Evolutionary conservation across 2,329 filamentous ascomycete genomes (phyloP), one percentile per base, ranked within the genome.

Genomic region (Verticillium nubilum): DNA sequence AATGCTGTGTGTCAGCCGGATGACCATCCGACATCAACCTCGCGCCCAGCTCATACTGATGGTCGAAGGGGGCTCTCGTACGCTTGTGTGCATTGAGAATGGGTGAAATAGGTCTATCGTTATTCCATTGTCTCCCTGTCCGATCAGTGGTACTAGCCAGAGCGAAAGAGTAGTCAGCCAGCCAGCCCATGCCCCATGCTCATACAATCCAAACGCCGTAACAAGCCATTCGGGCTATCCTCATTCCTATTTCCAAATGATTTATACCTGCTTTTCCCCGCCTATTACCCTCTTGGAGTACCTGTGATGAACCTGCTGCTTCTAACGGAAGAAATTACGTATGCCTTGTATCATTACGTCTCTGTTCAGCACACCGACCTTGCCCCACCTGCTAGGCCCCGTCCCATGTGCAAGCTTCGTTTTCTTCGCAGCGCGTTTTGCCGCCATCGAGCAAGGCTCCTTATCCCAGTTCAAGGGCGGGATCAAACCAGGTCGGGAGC

Each of bases 281-380:
- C 10, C 52, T n/a, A 12, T n/a, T n/a, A 7, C 25, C 25, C 25
- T 9, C 52, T 23, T 17, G 9, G 52, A 23, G 26, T 54, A 29
- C 42, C n/a, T 10, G 9, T 25, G 42, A 10, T 47, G 19, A 13
- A 19, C 5, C 26, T 54, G 26, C 54, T 67, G 67, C 42, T 13
- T 10, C 42, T 47, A 80, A 57, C 76, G 75, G 65, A 81, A 81
- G 58, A 80, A 70, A 58, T 71, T 78, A 47, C 77, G 75, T 58
- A 79, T 70, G 9, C 77, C 73, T 59, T 76, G 73, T 19, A 74
- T 70, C 64, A 75, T 68, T 27, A 72, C 66, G 13, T 74, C 73
- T 52, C 70, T 71, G 63, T 75, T 76, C 58, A 73, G 67, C 31
- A 67, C 66, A 7, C 73, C 68, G 7, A 72, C 70, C 60, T 69